phyloP scores from a whole-genome alignment of 495 filamentous ascomycete species.

The Neurospora hispaniola region DNA sequence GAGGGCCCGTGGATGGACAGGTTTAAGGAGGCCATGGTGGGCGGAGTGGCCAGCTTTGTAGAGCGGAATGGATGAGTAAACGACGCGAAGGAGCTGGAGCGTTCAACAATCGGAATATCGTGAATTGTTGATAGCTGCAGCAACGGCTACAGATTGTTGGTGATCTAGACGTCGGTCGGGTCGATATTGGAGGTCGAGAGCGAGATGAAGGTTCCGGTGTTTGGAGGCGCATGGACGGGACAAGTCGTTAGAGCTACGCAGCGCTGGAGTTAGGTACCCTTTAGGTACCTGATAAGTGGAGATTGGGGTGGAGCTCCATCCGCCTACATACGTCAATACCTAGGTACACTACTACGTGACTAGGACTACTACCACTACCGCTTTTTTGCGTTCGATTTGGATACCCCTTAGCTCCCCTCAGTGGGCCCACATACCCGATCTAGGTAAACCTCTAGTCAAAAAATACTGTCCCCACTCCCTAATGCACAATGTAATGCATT shows the following conservation, averaged over 20 bases:
- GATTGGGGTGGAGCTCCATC: not conserved
- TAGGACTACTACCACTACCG: too few species aligned
- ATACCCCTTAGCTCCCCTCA: too few species aligned
- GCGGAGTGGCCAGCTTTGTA: not conserved
- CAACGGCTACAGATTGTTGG: constrained; percentile 1
- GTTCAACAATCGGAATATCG: not conserved
- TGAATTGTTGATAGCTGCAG: not conserved
- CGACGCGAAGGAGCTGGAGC: not conserved
- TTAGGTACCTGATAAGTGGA: not conserved
- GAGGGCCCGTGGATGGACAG: constrained; percentile 81
- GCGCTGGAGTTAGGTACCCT: not conserved
- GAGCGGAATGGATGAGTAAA: not conserved
- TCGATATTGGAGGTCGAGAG: not conserved
- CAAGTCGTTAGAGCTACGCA: not conserved
- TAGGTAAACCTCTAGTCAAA: too few species aligned
- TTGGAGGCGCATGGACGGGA: not conserved
- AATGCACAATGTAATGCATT: too few species aligned
- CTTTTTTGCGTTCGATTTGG: too few species aligned
- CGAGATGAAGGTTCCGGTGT: not conserved
- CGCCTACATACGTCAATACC: not conserved
- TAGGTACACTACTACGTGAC: too few species aligned
- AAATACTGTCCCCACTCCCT: too few species aligned
- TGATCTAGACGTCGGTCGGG: not conserved
- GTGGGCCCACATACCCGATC: too few species aligned
- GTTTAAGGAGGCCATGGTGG: constrained; percentile 81